A percentile compares a stretch with the other conserved stretches of the same genome.
These are phyloP conservation scores for Pinus tabuliformis DNA, from an alignment of 75 land plant species.

Conservation along the genomic window DNA sequence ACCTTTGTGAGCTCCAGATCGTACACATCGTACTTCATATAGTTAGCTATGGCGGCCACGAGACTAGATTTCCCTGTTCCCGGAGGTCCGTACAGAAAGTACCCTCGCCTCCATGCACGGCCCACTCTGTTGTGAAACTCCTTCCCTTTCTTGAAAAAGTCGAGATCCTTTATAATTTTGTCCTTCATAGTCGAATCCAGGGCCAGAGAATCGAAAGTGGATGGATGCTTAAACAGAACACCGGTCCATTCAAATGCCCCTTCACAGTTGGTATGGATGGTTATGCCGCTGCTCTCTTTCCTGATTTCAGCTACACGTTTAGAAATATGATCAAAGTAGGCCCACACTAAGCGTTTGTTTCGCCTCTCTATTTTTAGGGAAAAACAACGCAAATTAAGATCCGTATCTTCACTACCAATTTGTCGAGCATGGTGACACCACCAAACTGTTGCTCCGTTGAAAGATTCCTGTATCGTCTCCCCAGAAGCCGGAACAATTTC, in stretches of 20 bases:
- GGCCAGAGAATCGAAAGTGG: constrained; percentile 52
- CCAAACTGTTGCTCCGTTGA: constrained; percentile 30
- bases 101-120: constrained; percentile 31
- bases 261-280: constrained; percentile 33
- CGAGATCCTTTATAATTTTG: constrained; percentile 23
- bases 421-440: constrained; percentile 10
- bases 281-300: constrained; percentile 39
- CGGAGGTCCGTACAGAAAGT: constrained; percentile 29
- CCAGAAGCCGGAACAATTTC: constrained; percentile 40
- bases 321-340: constrained; percentile 45
- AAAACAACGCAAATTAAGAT: constrained; percentile 14
- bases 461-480: constrained; percentile 22
- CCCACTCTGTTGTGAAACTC: constrained; percentile 24
- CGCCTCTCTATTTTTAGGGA: constrained; percentile 30
- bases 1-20: constrained; percentile 52
- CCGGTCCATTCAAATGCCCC: constrained; percentile 14
- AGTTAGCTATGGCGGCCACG: constrained; percentile 68
- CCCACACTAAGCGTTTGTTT: constrained; percentile 30
- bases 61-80: constrained; percentile 73
- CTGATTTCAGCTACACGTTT: constrained; percentile 33
- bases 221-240: constrained; percentile 33
- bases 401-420: no score
- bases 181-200: constrained; percentile 37
- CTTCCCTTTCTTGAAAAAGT: constrained; percentile 14
- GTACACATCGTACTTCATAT: constrained; percentile 50